Percentiles rank a stretch among this genome's conserved stretches.
These are phyloP conservation scores for Pichia sp. DNA, from an alignment of 1,139 yeast genomes.

Conservation along the genomic window DNA sequence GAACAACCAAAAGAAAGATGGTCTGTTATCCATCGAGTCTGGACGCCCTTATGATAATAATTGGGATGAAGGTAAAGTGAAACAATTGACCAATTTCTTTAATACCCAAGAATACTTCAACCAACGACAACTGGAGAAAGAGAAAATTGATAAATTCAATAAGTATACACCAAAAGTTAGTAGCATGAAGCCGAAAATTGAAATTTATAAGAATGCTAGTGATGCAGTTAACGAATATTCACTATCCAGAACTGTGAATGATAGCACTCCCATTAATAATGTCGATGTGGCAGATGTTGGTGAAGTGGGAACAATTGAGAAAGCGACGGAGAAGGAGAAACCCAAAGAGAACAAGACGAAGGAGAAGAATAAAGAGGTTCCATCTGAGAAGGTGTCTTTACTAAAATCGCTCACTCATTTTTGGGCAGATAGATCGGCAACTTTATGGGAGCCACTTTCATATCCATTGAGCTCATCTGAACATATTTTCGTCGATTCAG, in stretches of 20 bases:
- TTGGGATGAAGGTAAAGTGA: constrained; percentile 38
- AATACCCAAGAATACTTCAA: constrained; percentile 82
- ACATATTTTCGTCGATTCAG: constrained; percentile 90
- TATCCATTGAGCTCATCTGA: constrained; percentile 78
- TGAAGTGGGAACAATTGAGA: constrained; percentile 1
- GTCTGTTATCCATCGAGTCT: constrained; percentile 7
- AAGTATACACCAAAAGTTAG: constrained; percentile 75
- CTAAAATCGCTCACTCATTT: constrained; percentile 81
- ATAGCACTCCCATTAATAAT: background rate
- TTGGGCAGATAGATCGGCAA: constrained; percentile 97
- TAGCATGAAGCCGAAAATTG: constrained; percentile 81
- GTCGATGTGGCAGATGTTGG: background rate
- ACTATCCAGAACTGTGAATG: background rate
- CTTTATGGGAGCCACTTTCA: constrained; percentile 88
- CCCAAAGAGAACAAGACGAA: constrained; percentile 3
- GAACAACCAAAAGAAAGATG: constrained; percentile 14
- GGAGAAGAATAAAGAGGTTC: constrained; percentile 12
- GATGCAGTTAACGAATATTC: constrained; percentile 56
- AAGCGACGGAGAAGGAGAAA: constrained; percentile 3
- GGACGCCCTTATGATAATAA: constrained; percentile 4
- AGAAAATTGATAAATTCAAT: constrained; percentile 46
- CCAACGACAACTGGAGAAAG: constrained; percentile 73
- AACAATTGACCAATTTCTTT: constrained; percentile 59
- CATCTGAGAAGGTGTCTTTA: constrained; percentile 60
- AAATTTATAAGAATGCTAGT: constrained; percentile 79